Evolutionary conservation across 2,329 filamentous ascomycete species (phyloP).

Genomic region (Apiospora rasikravindrae): DNA sequence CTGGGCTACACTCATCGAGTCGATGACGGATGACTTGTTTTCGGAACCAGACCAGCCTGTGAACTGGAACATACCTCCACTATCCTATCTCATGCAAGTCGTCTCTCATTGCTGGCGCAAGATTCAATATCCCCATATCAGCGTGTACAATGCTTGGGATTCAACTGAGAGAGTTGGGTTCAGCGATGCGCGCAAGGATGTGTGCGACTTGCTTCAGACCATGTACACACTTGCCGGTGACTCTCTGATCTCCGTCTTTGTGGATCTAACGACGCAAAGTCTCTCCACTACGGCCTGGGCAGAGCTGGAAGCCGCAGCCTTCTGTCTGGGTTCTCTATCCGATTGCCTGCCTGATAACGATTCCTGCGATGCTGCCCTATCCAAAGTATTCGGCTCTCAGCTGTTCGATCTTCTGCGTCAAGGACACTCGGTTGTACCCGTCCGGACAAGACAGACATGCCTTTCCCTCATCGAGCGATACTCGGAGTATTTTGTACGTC

Average conservation of each 20-base stretch:
- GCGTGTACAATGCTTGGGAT: constrained; percentile 69
- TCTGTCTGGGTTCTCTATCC: constrained; percentile 69
- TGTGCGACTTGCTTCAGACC: constrained; percentile 77
- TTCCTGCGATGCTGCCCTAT: constrained; percentile 63
- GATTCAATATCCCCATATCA: constrained; percentile 67
- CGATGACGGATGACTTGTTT: constrained; percentile 63
- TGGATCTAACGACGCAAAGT: constrained; percentile 57
- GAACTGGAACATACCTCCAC: constrained; percentile 63
- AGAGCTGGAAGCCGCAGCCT: constrained; percentile 65
- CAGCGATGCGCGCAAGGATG: constrained; percentile 75
- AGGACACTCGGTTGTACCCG: constrained; percentile 58
- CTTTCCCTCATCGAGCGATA: constrained; percentile 75
- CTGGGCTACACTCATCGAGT: constrained; percentile 79
- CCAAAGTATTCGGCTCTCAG: constrained; percentile 64
- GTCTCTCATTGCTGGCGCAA: constrained; percentile 72
- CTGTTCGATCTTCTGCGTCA: constrained; percentile 61
- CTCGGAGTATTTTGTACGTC: constrained; percentile 76
- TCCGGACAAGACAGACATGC: constrained; percentile 69
- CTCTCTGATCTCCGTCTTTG: constrained; percentile 61
- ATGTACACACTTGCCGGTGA: constrained; percentile 67
- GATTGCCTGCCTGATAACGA: constrained; percentile 67
- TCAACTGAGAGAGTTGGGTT: constrained; percentile 71
- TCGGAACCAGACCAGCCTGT: constrained; percentile 52
- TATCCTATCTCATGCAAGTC: constrained; percentile 65
- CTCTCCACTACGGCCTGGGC: constrained; percentile 57